Conservation (phyloP, 2,329 filamentous ascomycete species). For the Fusarium avenaceum region DNA sequence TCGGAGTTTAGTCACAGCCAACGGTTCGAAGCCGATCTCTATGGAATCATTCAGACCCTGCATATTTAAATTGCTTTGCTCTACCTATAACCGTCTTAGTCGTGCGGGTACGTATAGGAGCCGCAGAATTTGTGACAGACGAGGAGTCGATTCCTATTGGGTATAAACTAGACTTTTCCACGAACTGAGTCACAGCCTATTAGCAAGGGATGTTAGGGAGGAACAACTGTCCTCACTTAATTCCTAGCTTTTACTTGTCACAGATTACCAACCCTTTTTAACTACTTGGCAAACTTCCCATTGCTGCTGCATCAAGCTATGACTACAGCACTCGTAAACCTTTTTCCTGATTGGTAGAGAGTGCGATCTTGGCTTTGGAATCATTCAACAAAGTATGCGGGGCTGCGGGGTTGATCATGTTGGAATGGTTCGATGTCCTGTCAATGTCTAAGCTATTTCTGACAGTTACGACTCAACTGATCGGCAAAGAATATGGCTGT, state of each 20-base stretch:
- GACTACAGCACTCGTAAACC: conserved; percentile 10
- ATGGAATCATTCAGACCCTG: conserved; percentile 30
- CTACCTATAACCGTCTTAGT: conserved; percentile 28
- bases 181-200: background rate
- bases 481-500: too few relatives aligned
- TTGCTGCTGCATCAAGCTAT: conserved; percentile 15
- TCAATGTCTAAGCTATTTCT: background rate
- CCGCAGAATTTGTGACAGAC: conserved; percentile 12
- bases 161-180: background rate
- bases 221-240: too few relatives aligned
- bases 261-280: too few relatives aligned
- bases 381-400: conserved; percentile 36
- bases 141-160: background rate
- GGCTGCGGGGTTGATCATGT: conserved; percentile 30
- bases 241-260: background rate
- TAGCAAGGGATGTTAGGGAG: background rate
- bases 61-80: conserved; percentile 9
- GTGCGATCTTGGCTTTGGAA: conserved; percentile 39
- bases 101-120: conserved; percentile 22
- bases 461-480: too few relatives aligned
- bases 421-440: conserved; percentile 15
- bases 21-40: background rate
- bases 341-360: conserved; percentile 18
- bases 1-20: background rate
- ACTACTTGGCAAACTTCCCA: background rate